A percentile compares a stretch with the other conserved stretches of the same genome.
Evolutionary conservation across 2,329 filamentous ascomycete species (phyloP).

Genomic region (Phialophora tarda): DNA sequence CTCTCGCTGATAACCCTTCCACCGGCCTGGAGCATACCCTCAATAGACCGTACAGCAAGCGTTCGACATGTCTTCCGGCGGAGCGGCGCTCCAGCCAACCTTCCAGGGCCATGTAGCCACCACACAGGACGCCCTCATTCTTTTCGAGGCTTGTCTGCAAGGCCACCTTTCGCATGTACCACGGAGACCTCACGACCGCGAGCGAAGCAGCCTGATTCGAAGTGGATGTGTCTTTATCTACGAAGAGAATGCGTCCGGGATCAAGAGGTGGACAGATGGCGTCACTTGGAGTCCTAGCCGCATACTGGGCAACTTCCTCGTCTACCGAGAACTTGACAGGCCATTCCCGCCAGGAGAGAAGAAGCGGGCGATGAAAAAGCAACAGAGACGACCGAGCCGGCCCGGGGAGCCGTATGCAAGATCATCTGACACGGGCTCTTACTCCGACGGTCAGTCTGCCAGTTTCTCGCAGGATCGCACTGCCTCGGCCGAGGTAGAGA

Average conservation of each 20-base stretch:
- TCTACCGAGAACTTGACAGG: conserved; percentile 81
- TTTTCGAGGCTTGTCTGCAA: conserved; percentile 78
- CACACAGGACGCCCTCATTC: conserved; percentile 75
- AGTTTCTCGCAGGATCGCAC: conserved; percentile 46
- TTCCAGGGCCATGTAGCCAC: conserved; percentile 71
- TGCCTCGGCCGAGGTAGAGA: conserved; percentile 56
- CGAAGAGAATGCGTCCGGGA: conserved; percentile 86
- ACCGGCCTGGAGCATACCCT: conserved; percentile 6
- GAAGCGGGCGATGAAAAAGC: conserved; percentile 79
- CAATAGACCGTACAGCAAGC: conserved; percentile 9
- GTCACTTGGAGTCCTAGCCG: conserved; percentile 88
- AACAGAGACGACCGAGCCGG: conserved; percentile 57
- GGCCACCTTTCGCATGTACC: conserved; percentile 76
- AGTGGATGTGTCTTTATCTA: conserved; percentile 91
- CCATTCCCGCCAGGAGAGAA: conserved; percentile 82
- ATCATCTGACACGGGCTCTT: conserved; percentile 42
- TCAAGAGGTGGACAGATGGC: conserved; percentile 94
- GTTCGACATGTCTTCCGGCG: conserved; percentile 40
- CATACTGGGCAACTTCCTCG: conserved; percentile 81
- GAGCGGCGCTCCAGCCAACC: conserved; percentile 64
- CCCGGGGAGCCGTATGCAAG: conserved; percentile 60
- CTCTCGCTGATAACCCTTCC: conserved; percentile 14
- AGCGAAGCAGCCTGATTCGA: conserved; percentile 75
- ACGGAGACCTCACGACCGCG: conserved; percentile 83
- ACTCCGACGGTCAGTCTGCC: conserved; percentile 47